Conservation (phyloP, 371 early-diverging fungal species). For the Rhizopus arrhizus region DNA sequence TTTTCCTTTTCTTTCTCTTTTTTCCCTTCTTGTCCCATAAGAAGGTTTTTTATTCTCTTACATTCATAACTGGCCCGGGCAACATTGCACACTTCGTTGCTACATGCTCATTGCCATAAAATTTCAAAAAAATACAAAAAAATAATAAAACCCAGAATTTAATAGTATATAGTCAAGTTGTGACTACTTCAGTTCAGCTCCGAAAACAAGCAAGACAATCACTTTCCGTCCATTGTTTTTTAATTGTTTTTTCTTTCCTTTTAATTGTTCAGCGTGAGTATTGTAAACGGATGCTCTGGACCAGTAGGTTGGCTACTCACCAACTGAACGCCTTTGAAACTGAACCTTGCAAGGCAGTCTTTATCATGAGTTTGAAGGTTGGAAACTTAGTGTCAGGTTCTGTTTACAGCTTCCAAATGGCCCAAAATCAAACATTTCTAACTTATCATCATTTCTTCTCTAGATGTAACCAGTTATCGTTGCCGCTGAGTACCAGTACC, state of each 20-base stretch:
- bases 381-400: slow-evolving; percentile 8
- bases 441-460: slow-evolving; percentile 13
- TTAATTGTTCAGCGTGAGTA: slow-evolving; percentile 1
- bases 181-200: slow-evolving; percentile 8
- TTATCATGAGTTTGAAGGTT: slow-evolving; percentile 9
- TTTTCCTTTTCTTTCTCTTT: too few relatives aligned
- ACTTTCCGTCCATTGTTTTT: too few relatives aligned
- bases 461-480: slow-evolving; percentile 12
- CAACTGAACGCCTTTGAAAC: slow-evolving; percentile 6
- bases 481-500: slow-evolving; percentile 7
- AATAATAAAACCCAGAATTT: too few relatives aligned
- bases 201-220: slow-evolving; percentile 4
- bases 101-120: too few relatives aligned
- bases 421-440: slow-evolving; percentile 8
- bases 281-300: slow-evolving; percentile 12
- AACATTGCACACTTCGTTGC: too few relatives aligned
- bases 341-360: slow-evolving; percentile 9
- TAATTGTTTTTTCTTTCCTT: slow-evolving; percentile 7
- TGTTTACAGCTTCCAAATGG: slow-evolving; percentile 9
- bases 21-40: too few relatives aligned
- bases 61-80: too few relatives aligned
- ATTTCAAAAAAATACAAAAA: too few relatives aligned
- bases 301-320: slow-evolving; percentile 8
- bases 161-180: too few relatives aligned
- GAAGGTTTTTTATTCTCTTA: too few relatives aligned